phyloP scores from a whole-genome alignment of 2,329 filamentous ascomycete genomes.

The Pseudopyricularia cyperi region DNA sequence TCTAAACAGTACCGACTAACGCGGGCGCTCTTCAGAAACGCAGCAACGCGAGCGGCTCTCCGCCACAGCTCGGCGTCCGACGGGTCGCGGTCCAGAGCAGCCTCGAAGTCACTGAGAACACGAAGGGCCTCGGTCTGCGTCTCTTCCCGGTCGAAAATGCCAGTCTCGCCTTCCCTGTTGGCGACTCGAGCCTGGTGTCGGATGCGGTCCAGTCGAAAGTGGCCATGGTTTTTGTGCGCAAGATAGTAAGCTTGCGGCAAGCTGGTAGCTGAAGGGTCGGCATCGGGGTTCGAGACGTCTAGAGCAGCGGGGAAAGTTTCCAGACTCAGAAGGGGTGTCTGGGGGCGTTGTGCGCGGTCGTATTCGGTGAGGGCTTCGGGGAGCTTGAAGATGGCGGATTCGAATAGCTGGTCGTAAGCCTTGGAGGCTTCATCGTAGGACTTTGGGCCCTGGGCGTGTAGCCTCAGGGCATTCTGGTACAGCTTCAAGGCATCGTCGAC shows the following conservation, averaged over 20 bases:
- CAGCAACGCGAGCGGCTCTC: constrained; percentile 42
- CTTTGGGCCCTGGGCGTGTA: constrained; percentile 73
- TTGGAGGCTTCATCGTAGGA: constrained; percentile 64
- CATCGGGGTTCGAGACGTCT: constrained; percentile 45
- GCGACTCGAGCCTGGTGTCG: constrained; percentile 28
- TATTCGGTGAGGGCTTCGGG: constrained; percentile 80
- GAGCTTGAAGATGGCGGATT: constrained; percentile 88
- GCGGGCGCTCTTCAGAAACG: constrained; percentile 41
- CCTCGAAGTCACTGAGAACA: constrained; percentile 42
- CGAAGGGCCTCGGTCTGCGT: constrained; percentile 21
- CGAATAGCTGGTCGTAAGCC: constrained; percentile 75
- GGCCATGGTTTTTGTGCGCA: constrained; percentile 89
- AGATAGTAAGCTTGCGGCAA: constrained; percentile 84
- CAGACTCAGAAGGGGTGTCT: constrained; percentile 31
- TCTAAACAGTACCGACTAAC: constrained; percentile 51
- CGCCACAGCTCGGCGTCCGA: constrained; percentile 57
- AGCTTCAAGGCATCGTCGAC: constrained; percentile 94
- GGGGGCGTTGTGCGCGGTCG: constrained; percentile 50
- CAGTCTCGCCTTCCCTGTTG: neutral
- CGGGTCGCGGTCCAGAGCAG: constrained; percentile 50
- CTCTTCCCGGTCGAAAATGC: neutral
- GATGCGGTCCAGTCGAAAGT: constrained; percentile 72
- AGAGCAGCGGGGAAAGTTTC: constrained; percentile 37
- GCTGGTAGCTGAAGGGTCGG: constrained; percentile 65
- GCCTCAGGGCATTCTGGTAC: constrained; percentile 81